Percentiles rank a stretch among this genome's conserved stretches.
phyloP scores from a whole-genome alignment of 2,329 filamentous ascomycete species.

The Chrysosporium queenslandicum region DNA sequence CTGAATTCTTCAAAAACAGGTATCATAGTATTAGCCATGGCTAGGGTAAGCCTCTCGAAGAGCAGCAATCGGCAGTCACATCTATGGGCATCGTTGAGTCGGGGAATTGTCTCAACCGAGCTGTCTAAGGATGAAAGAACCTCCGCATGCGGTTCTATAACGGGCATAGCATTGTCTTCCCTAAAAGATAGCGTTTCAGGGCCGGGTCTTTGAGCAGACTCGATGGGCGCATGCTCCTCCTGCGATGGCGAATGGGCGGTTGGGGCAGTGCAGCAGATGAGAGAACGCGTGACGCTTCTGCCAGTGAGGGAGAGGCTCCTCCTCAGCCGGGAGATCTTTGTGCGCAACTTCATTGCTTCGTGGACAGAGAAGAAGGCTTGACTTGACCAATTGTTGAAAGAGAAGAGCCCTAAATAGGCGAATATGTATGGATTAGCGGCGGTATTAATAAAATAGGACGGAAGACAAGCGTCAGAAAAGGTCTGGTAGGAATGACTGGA shows the following conservation, averaged over 20 bases:
- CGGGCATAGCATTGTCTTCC: background rate
- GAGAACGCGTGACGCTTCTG: background rate
- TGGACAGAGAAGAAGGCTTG: background rate
- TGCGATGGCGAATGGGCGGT: background rate
- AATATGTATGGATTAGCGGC: background rate
- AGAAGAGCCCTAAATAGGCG: background rate
- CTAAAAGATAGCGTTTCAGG: background rate
- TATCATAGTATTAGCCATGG: background rate
- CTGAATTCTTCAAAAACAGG: slow-evolving; percentile 3
- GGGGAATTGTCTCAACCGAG: background rate
- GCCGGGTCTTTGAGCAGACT: background rate
- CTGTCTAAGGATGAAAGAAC: background rate
- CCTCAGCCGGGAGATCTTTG: background rate
- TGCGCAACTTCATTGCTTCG: background rate
- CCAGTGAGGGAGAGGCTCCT: background rate
- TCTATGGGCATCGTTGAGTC: background rate
- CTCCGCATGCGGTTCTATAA: background rate
- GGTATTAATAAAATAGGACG: background rate
- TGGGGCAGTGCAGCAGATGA: background rate
- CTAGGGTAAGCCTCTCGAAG: background rate
- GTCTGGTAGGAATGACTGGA: background rate
- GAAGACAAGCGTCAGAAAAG: background rate
- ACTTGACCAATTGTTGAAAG: background rate
- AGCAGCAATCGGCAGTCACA: background rate
- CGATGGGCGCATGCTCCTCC: background rate